Conservation (phyloP, 352 stramenopile genomes). For the Pythium myriotylum region DNA sequence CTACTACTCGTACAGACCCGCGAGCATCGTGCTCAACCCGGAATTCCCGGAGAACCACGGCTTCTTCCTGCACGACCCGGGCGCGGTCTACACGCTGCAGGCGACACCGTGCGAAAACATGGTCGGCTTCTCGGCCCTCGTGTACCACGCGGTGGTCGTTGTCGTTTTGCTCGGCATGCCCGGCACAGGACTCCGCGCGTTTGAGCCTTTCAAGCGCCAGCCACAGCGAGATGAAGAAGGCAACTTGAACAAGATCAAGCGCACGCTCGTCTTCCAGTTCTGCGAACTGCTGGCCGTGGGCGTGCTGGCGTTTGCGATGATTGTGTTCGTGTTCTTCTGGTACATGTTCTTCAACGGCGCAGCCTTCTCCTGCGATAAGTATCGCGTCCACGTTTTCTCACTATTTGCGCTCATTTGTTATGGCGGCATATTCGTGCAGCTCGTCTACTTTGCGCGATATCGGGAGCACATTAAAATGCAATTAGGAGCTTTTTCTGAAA, state of each 20-base stretch:
- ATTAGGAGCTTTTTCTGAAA: slow-evolving; percentile 78
- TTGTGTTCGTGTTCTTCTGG: slow-evolving; percentile 71
- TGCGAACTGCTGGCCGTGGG: slow-evolving; percentile 67
- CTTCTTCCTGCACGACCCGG: slow-evolving; percentile 52
- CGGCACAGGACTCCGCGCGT: slow-evolving; percentile 52
- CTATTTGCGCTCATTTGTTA: slow-evolving; percentile 60
- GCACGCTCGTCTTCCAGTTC: slow-evolving; percentile 67
- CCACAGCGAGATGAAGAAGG: slow-evolving; percentile 36
- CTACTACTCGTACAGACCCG: slow-evolving; percentile 74
- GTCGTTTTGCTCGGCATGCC: slow-evolving; percentile 67
- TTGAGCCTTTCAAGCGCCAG: slow-evolving; percentile 77
- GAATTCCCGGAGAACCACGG: slow-evolving; percentile 34
- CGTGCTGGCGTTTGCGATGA: slow-evolving; percentile 52
- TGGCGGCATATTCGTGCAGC: slow-evolving; percentile 58
- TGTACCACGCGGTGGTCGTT: slow-evolving; percentile 63
- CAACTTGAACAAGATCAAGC: slow-evolving; percentile 75
- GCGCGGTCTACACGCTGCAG: slow-evolving; percentile 67
- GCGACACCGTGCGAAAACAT: slow-evolving; percentile 75
- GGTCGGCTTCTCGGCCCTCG: slow-evolving; percentile 73
- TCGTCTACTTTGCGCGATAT: slow-evolving; percentile 75
- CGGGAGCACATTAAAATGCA: slow-evolving; percentile 87
- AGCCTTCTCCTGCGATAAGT: slow-evolving; percentile 55
- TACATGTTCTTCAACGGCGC: slow-evolving; percentile 86
- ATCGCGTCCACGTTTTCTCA: slow-evolving; percentile 59
- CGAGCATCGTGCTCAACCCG: slow-evolving; percentile 46